Evolutionary conservation across 2,329 filamentous ascomycete species (phyloP), one percentile per base, ranked within the genome.

Genomic region (Fusarium tuaranense): DNA sequence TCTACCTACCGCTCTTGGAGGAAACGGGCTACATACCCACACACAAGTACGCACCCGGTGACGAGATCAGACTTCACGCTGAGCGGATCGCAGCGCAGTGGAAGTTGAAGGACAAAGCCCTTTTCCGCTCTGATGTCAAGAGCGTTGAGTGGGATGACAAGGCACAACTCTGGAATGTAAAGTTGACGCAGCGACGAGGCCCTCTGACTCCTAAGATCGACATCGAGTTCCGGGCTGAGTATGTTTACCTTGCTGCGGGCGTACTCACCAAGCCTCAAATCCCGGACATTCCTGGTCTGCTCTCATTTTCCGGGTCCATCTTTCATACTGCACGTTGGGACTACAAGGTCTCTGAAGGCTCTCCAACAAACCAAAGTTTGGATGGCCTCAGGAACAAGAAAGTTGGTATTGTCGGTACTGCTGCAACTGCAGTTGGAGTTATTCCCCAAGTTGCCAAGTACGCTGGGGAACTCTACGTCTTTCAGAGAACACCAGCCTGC

Each of bases 1-100:
- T 65, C 20, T 69, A 69, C 36, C 27, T 69, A 22, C 67, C 67
- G 2, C 67, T 69, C 18, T 57, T 69, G 5, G 60, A 63, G 32
- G 60, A 63, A 30, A 44, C 44, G 34, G 44, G 60, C 18, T 63
- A 63, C 44, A 63, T 46, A 27, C 60, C 60, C 18, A 38, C 44
- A 13, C 27, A 46, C 20, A 63, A 63, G 44, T 63, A 63, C 30
- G 41, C 60, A 14, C 44, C 32, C 25, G 60, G 60, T 30, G 27
- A 63, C 30, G 60, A 51, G 44, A 53, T 63, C n/a, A 36, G 60
- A 38, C 30, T 48, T 13, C 60, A 44, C 36, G 60, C 60, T 20
- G 60, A 63, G 30, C 44, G 25, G 46, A 48, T 51, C 12, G 60
- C 34, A 38, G 30, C 27, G n/a, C 41, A 53, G 39, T 63, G 41